These are phyloP conservation scores for Curvularia sp. DNA, from an alignment of 2,329 filamentous ascomycete genomes.

Conservation along the genomic window DNA sequence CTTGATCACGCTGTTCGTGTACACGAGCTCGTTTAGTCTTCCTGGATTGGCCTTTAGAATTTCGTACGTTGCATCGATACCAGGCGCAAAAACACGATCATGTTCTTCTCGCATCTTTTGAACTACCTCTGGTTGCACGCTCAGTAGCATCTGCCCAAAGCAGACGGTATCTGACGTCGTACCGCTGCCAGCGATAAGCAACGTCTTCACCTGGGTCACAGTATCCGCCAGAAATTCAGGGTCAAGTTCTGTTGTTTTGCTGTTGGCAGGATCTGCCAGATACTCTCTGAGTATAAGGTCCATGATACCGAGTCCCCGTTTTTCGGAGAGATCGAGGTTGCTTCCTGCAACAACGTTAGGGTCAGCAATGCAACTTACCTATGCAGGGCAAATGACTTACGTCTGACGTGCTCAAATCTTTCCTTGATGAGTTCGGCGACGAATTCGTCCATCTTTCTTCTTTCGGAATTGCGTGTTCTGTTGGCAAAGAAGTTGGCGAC, in stretches of 20 bases:
- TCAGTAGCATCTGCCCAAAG: constrained; percentile 44
- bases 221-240: constrained; percentile 47
- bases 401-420: constrained; percentile 40
- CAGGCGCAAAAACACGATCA: constrained; percentile 59
- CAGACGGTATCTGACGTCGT: constrained; percentile 50
- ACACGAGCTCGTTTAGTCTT: constrained; percentile 60
- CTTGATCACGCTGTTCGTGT: constrained; percentile 61
- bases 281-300: constrained; percentile 44
- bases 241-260: constrained; percentile 34
- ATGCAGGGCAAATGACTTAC: constrained; percentile 12
- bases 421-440: constrained; percentile 48
- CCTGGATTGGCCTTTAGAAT: constrained; percentile 54
- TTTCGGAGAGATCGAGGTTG: constrained; percentile 46
- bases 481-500: constrained; percentile 24
- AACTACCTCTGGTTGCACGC: constrained; percentile 36
- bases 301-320: constrained; percentile 48
- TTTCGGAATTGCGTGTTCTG: constrained; percentile 17
- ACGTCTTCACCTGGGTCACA: constrained; percentile 50
- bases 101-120: constrained; percentile 57
- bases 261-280: constrained; percentile 26
- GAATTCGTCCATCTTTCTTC: constrained; percentile 41
- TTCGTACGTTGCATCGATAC: constrained; percentile 48
- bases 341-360: constrained; percentile 18
- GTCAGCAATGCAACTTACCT: background rate
- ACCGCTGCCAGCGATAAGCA: constrained; percentile 55